Evolutionary conservation across 1,139 yeast species (phyloP), one percentile per base, ranked within the genome.

Genomic region (Candida smagusa): DNA sequence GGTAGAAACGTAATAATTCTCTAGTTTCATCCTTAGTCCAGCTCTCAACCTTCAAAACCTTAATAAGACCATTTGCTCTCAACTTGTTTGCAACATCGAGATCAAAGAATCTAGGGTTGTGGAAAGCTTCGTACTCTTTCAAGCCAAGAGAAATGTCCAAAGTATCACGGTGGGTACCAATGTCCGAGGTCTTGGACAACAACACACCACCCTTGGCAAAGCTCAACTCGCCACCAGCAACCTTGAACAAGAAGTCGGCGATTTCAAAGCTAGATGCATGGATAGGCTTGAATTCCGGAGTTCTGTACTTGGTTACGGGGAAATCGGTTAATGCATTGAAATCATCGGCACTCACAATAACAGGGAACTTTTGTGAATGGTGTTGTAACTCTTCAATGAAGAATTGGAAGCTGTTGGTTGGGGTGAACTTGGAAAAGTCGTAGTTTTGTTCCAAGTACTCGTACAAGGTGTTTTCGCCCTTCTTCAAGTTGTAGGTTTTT

Each of bases 271-370:
- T 75, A 23, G 72, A 68, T 43, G 82, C 72, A 51, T 79, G 79
- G 40, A 90, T 74, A 12, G 74, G 74, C 30, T 68, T 59, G 61
- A 81, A 80, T 29, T 77, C 68, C 2, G 74, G 61, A 52, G 81
- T 74, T 49, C 77, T 76, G 64, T 89, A 87, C 35, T 63, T 70
- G 7, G 96, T 77, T 37, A 62, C 59, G 8, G 85, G 71, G 29
- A 64, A 55, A 37, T 80, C 76, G 13, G 81, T 61, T 40, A 88
- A 61, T 1, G 81, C 79, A 43, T 88, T 82, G 53, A 88, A 72
- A 55, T 86, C 81, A 56, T 90, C 97, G 34, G 88, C 68, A 6
- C 95, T 72, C 35, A 88, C 66, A 37, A 81, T 64, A 4, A 88
- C 83, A 1, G 95, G 92, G 29, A 68, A 53, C 7, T 53, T 43